phyloP scores from a whole-genome alignment of 306 rosid genomes.

The Vigna unguiculata region DNA sequence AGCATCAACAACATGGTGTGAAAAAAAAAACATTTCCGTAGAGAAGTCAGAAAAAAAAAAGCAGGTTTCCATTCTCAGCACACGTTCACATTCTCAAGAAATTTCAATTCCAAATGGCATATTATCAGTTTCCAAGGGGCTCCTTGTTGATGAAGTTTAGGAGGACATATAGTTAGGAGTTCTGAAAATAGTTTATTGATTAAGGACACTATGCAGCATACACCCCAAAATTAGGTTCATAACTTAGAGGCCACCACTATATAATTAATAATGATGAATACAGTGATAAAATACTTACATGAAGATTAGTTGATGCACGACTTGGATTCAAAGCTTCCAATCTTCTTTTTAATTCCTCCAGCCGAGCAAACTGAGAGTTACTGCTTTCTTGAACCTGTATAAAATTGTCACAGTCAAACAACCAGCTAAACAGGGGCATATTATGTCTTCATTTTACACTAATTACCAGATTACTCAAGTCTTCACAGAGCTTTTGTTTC shows the following conservation, averaged over 20 bases:
- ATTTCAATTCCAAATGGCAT: slow-evolving; percentile 13
- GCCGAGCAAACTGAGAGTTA: slow-evolving; percentile 71
- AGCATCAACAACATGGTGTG: slow-evolving; percentile 13
- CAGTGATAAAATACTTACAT: slow-evolving; percentile 53
- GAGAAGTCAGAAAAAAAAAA: slow-evolving; percentile 1
- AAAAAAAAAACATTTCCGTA: slow-evolving; percentile 4
- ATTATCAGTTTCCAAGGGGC: slow-evolving; percentile 8
- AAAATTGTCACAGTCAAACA: slow-evolving; percentile 49
- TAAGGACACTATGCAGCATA: background rate
- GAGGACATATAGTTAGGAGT: slow-evolving; percentile 6
- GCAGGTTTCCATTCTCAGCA: slow-evolving; percentile 9
- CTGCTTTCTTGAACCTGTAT: slow-evolving; percentile 90
- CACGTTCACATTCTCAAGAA: background rate
- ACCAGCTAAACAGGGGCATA: slow-evolving; percentile 36
- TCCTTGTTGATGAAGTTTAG: slow-evolving; percentile 27
- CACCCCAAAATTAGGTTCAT: background rate
- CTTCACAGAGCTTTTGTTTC: slow-evolving; percentile 90
- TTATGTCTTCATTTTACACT: slow-evolving; percentile 31
- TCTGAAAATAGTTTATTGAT: background rate
- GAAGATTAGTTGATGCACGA: slow-evolving; percentile 58
- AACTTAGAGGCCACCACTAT: slow-evolving; percentile 23
- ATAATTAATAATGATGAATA: slow-evolving; percentile 19
- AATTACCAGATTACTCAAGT: slow-evolving; percentile 81
- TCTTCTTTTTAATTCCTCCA: slow-evolving; percentile 91
- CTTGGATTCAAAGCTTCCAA: slow-evolving; percentile 85